A percentile compares a stretch with the other conserved stretches of the same genome.
phyloP scores from a whole-genome alignment of 1,139 yeast species.

The Kluyveromyces sp. region DNA sequence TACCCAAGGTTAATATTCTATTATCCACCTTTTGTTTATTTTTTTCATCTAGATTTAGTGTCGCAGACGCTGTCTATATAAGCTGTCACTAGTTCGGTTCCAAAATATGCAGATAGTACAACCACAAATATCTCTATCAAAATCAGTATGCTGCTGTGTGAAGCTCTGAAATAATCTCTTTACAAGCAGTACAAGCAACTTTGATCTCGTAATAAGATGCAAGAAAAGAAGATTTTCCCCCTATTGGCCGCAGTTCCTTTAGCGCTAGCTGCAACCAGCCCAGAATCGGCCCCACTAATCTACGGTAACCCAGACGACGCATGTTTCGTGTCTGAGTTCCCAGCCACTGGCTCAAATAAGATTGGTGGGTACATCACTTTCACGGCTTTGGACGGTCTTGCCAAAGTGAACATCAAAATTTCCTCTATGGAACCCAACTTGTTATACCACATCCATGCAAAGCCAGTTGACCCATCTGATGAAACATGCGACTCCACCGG shows the following conservation, averaged over 20 bases:
- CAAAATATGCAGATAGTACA: no score
- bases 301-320: slow-evolving; percentile 39
- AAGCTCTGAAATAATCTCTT: no score
- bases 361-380: slow-evolving; percentile 45
- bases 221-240: background rate
- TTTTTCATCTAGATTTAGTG: no score
- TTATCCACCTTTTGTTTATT: no score
- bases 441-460: slow-evolving; percentile 49
- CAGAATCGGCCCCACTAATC: slow-evolving; percentile 32
- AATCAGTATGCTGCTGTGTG: no score
- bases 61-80: no score
- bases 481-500: slow-evolving; percentile 41
- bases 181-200: no score
- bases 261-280: background rate
- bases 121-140: no score
- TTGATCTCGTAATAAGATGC: background rate
- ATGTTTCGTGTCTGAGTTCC: slow-evolving; percentile 52
- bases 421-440: slow-evolving; percentile 59
- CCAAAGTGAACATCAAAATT: slow-evolving; percentile 53
- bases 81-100: no score
- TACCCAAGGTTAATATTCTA: no score
- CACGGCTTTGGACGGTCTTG: slow-evolving; percentile 39
- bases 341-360: slow-evolving; percentile 36
- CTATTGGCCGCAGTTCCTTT: background rate
- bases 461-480: slow-evolving; percentile 33